Percentiles rank a stretch among this genome's conserved stretches.
These are phyloP conservation scores for Casuarina equisetifolia DNA, from an alignment of 306 rosid species.

Conservation along the genomic window DNA sequence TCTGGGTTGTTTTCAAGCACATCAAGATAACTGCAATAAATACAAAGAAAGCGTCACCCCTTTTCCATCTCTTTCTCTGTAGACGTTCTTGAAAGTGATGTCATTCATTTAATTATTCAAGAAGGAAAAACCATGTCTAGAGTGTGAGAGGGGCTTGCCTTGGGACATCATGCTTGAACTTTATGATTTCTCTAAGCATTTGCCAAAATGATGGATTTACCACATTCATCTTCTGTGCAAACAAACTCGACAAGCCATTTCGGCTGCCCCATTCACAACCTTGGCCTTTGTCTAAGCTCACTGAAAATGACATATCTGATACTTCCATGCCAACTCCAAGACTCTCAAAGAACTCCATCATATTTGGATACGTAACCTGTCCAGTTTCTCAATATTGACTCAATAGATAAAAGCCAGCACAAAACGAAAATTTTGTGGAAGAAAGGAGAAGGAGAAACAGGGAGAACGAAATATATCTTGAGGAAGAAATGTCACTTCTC, in stretches of 20 bases:
- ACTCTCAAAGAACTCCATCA: conserved; percentile 85
- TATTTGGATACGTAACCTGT: conserved; percentile 92
- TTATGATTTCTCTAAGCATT: conserved; percentile 74
- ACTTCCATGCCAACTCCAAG: conserved; percentile 80
- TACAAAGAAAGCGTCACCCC: conserved; percentile 1
- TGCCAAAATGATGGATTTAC: conserved; percentile 73
- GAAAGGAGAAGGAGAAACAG: not conserved
- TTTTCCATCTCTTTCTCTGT: not conserved
- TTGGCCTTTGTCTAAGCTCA: conserved; percentile 65
- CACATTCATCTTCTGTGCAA: conserved; percentile 71
- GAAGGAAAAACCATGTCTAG: not conserved
- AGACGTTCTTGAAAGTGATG: not conserved
- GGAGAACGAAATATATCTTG: not conserved
- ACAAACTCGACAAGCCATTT: conserved; percentile 70
- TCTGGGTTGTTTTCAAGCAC: conserved; percentile 65
- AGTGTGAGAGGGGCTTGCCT: conserved; percentile 41
- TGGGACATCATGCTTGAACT: conserved; percentile 68
- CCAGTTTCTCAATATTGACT: conserved; percentile 13
- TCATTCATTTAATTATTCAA: not conserved
- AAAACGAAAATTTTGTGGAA: not conserved
- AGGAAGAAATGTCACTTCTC: not conserved
- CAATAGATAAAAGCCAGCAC: not conserved
- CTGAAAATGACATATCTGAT: conserved; percentile 87
- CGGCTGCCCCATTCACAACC: conserved; percentile 94
- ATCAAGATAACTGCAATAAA: conserved; percentile 65